These are phyloP conservation scores for Hymenoscyphus salicellus DNA, from an alignment of 2,329 filamentous ascomycete species.

Conservation along the genomic window DNA sequence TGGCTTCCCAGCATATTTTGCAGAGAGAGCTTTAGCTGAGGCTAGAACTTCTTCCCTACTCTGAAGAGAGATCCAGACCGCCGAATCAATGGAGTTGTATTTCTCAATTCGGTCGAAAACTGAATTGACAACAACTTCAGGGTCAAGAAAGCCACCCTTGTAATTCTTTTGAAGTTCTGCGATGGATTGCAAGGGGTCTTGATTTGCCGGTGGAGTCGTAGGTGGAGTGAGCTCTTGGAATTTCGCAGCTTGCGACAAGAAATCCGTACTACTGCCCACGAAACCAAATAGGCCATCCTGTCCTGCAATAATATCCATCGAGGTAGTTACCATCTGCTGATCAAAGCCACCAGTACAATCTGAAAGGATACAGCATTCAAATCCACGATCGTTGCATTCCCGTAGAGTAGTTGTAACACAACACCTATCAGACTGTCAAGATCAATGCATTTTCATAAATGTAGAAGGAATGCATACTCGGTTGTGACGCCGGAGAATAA, in stretches of 20 bases:
- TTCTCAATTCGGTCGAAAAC: conserved; percentile 47
- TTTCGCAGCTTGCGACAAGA: conserved; percentile 34
- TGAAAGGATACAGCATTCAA: conserved; percentile 53
- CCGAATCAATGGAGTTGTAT: conserved; percentile 46
- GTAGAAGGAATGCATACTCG: conserved; percentile 38
- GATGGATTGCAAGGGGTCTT: conserved; percentile 35
- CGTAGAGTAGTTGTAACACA: conserved; percentile 55
- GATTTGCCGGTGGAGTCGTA: conserved; percentile 25
- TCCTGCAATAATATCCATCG: conserved; percentile 49
- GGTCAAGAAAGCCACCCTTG: conserved; percentile 40
- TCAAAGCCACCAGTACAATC: conserved; percentile 51
- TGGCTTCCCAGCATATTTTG: conserved; percentile 41
- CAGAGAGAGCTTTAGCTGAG: conserved; percentile 41
- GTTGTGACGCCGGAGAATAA: conserved; percentile 57
- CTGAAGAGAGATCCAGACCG: conserved; percentile 50
- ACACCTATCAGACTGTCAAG: conserved; percentile 36
- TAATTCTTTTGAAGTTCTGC: conserved; percentile 44
- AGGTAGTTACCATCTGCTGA: conserved; percentile 43
- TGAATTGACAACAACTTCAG: conserved; percentile 43
- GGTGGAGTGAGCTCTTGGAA: conserved; percentile 25
- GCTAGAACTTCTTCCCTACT: conserved; percentile 40
- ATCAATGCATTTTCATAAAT: neutral
- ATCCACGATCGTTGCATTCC: conserved; percentile 59
- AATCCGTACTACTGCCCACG: conserved; percentile 42
- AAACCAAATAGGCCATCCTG: conserved; percentile 53